Evolutionary conservation across 371 early-diverging fungal species (phyloP).

Genomic region (Apophysomyces ossiformis): DNA sequence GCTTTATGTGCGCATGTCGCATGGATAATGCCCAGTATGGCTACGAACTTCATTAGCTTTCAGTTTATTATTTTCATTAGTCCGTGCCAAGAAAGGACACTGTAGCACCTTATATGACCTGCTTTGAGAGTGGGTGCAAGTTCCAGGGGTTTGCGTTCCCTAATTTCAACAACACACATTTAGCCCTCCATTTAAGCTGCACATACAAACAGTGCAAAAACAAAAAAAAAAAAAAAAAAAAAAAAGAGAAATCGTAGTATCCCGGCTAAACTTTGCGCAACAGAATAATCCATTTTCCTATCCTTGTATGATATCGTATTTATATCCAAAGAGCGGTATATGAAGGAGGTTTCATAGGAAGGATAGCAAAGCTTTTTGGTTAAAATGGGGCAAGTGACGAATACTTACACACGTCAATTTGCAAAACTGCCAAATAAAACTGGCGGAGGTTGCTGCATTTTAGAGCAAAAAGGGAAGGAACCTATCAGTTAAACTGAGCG

Average conservation of each 20-base stretch:
- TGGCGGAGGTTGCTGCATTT: conserved; percentile 4
- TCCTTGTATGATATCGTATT: not conserved
- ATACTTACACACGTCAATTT: not conserved
- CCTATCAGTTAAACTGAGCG: not conserved
- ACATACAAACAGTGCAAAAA: not conserved
- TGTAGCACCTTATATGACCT: not conserved
- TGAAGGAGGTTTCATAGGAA: not conserved
- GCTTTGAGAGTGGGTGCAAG: not conserved
- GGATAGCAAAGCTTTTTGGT: not conserved
- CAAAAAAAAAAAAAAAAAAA: not conserved
- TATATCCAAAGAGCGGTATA: not conserved
- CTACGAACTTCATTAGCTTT: no score
- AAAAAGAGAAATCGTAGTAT: no score
- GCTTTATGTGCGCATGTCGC: no score
- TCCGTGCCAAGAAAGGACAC: not conserved
- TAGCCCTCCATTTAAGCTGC: not conserved
- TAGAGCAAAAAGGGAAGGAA: not conserved
- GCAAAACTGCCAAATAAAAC: conserved; percentile 3
- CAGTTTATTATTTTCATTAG: not conserved
- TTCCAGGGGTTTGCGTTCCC: not conserved
- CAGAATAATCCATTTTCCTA: no score
- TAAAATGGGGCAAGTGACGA: not conserved
- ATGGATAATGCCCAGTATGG: no score
- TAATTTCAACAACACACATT: not conserved
- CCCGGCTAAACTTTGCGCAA: no score